These are phyloP conservation scores for Centaurea solstitialis DNA, from an alignment of 129 eudicot genomes.

Conservation along the genomic window DNA sequence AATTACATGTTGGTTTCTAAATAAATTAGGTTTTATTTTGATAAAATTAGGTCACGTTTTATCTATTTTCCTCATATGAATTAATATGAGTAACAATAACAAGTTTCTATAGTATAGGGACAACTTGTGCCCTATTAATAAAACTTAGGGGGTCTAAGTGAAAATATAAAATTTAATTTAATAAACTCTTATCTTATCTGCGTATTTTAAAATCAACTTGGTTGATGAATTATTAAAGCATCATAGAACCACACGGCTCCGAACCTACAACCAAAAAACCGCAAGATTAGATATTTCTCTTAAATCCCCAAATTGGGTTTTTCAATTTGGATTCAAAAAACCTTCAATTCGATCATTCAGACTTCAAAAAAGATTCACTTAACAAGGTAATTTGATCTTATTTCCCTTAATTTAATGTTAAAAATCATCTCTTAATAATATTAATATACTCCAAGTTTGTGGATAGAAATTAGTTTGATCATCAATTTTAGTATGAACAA, in stretches of 20 bases:
- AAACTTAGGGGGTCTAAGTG: neutral
- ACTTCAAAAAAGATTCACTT: conserved; percentile 10
- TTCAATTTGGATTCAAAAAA: conserved; percentile 9
- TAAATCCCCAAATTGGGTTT: conserved; percentile 32
- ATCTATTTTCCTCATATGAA: neutral
- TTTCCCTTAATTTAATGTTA: conserved; percentile 6
- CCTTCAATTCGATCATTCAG: neutral
- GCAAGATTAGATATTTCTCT: neutral
- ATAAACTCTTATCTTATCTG: conserved; percentile 3
- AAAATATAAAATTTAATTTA: neutral
- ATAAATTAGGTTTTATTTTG: neutral
- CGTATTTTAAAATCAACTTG: conserved; percentile 3
- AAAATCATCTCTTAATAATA: conserved; percentile 12
- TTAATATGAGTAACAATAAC: neutral
- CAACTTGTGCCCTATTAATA: neutral
- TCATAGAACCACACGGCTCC: conserved; percentile 40
- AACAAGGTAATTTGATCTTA: conserved; percentile 19
- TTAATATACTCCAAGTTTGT: conserved; percentile 18
- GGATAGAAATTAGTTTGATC: neutral
- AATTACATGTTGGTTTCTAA: neutral
- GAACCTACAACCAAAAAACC: conserved; percentile 20
- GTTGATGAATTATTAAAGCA: conserved; percentile 30
- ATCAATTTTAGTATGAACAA: neutral
- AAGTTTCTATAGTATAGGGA: neutral
- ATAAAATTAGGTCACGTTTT: neutral